Conservation (phyloP, 257 asterid genomes). For the Solanum clarkiae region DNA sequence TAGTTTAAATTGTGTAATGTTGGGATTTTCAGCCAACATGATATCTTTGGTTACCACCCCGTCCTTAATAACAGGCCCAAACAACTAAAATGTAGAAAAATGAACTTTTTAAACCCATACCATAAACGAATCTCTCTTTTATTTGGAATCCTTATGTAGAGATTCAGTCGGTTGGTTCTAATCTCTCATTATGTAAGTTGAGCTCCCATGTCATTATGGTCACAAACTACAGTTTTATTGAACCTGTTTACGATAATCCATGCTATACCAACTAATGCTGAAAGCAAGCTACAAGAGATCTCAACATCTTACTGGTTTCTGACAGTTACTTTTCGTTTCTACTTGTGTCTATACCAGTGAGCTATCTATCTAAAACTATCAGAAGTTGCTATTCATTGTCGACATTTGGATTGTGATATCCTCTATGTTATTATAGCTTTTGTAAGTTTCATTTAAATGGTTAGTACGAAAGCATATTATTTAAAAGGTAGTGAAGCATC, state of each 20-base stretch:
- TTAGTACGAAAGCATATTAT: not conserved
- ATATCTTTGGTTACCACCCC: not conserved
- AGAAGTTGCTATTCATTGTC: not conserved
- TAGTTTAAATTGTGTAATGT: not conserved
- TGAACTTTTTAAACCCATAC: not conserved
- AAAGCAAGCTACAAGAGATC: not conserved
- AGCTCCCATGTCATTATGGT: not conserved
- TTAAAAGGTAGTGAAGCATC: too few species aligned
- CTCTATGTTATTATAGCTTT: not conserved
- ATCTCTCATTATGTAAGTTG: not conserved
- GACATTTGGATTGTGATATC: not conserved
- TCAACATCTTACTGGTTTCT: not conserved
- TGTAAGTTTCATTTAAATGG: not conserved
- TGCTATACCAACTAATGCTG: not conserved
- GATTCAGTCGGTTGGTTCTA: not conserved
- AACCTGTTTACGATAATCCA: not conserved
- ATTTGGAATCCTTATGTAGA: not conserved
- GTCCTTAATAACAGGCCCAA: not conserved
- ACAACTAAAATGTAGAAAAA: not conserved
- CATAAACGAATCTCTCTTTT: not conserved
- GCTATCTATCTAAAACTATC: not conserved
- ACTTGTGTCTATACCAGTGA: not conserved
- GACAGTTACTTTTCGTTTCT: not conserved
- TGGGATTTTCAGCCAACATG: not conserved
- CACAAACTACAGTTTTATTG: not conserved